Evolutionary conservation across 2,329 filamentous ascomycete species (phyloP).

Genomic region (Phyllosticta citribraziliensis): DNA sequence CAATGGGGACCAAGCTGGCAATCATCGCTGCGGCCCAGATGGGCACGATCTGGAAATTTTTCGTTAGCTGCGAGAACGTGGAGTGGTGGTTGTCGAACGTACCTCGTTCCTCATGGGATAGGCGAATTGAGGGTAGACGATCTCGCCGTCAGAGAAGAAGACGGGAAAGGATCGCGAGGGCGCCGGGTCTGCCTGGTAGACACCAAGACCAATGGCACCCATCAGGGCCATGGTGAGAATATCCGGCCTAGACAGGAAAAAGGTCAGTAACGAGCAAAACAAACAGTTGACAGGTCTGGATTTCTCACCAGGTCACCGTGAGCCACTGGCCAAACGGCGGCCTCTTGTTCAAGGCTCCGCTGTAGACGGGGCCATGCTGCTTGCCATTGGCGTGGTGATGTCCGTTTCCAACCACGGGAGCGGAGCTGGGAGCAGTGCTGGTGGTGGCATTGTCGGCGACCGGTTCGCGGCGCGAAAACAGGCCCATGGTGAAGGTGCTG

Average conservation of each 20-base stretch:
- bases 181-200: slow-evolving; percentile 57
- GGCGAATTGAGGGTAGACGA: slow-evolving; percentile 62
- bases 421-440: slow-evolving; percentile 24
- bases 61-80: slow-evolving; percentile 53
- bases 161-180: slow-evolving; percentile 62
- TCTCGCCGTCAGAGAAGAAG: slow-evolving; percentile 54
- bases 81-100: slow-evolving; percentile 57
- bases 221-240: slow-evolving; percentile 57
- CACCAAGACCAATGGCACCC: slow-evolving; percentile 57
- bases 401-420: slow-evolving; percentile 15
- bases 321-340: slow-evolving; percentile 62
- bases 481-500: slow-evolving; percentile 20
- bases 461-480: slow-evolving; percentile 28
- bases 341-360: slow-evolving; percentile 15
- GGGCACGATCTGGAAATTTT: slow-evolving; percentile 52
- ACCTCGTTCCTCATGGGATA: slow-evolving; percentile 53
- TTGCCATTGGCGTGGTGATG: background rate
- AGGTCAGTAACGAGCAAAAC: background rate
- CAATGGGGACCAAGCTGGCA: slow-evolving; percentile 54
- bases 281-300: background rate
- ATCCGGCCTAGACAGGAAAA: slow-evolving; percentile 36
- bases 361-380: background rate
- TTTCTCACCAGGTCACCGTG: slow-evolving; percentile 46
- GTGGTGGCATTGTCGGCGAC: slow-evolving; percentile 26
- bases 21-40: slow-evolving; percentile 62